Evolutionary conservation across 371 early-diverging fungal species (phyloP).

Genomic region (Mycotypha africana): DNA sequence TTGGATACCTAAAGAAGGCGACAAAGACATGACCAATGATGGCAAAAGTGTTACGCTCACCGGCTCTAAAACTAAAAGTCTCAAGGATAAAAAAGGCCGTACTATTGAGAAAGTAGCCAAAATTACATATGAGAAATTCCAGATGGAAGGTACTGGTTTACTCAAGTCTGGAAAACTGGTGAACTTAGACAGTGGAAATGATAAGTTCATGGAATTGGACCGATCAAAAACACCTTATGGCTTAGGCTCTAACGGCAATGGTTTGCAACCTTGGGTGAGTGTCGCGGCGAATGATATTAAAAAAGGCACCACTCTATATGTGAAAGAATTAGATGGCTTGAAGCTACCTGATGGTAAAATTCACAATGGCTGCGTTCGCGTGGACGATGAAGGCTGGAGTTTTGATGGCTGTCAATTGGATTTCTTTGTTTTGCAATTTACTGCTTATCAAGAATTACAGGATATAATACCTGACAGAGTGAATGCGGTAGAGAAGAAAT

Average conservation of each 20-base stretch:
- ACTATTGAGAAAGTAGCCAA: conserved; percentile 22
- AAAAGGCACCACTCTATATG: conserved; percentile 41
- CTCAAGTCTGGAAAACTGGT: conserved; percentile 22
- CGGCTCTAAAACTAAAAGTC: conserved; percentile 8
- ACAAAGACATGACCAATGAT: conserved; percentile 27
- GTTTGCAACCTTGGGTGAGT: conserved; percentile 36
- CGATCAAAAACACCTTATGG: conserved; percentile 14
- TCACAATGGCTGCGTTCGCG: conserved; percentile 48
- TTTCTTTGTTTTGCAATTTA: conserved; percentile 30
- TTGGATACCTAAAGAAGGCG: conserved; percentile 34
- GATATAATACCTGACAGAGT: conserved; percentile 15
- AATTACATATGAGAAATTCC: conserved; percentile 26
- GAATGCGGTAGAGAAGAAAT: conserved; percentile 5
- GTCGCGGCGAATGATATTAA: conserved; percentile 40
- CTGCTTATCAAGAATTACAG: conserved; percentile 9
- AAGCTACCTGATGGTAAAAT: conserved; percentile 35
- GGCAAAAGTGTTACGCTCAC: conserved; percentile 18
- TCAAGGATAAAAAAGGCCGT: conserved; percentile 14
- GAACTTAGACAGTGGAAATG: conserved; percentile 15
- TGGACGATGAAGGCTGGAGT: conserved; percentile 50
- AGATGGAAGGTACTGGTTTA: conserved; percentile 37
- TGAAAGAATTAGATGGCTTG: conserved; percentile 40
- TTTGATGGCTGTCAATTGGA: conserved; percentile 43
- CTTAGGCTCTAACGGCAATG: conserved; percentile 12
- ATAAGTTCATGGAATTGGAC: conserved; percentile 14